phyloP scores from a whole-genome alignment of 2,329 filamentous ascomycete genomes.

The Xylariales sp. region DNA sequence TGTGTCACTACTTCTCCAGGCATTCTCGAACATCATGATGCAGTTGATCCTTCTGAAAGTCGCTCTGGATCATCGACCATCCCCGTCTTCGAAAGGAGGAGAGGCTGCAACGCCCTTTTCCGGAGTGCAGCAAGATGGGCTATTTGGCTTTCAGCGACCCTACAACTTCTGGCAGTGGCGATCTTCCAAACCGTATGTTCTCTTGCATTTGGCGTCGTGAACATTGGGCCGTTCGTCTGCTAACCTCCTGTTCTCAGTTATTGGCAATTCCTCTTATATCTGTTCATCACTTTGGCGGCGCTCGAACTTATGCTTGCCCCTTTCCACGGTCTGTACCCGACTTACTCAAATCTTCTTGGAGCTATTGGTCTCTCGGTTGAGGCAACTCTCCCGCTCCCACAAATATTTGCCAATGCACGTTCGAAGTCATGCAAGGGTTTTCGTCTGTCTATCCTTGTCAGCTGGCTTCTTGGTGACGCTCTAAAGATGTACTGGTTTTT shows the following conservation, averaged over 20 bases:
- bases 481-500: slow-evolving; percentile 92
- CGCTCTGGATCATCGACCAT: slow-evolving; percentile 63
- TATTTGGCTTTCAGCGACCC: slow-evolving; percentile 48
- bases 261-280: slow-evolving; percentile 72
- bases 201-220: neutral
- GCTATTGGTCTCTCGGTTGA: slow-evolving; percentile 75
- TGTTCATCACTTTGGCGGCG: slow-evolving; percentile 55
- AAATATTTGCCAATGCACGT: slow-evolving; percentile 68
- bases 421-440: slow-evolving; percentile 73
- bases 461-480: slow-evolving; percentile 74
- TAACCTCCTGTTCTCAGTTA: slow-evolving; percentile 45
- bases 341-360: slow-evolving; percentile 66
- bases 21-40: slow-evolving; percentile 61
- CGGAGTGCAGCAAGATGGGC: slow-evolving; percentile 38
- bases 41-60: slow-evolving; percentile 63
- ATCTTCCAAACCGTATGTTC: slow-evolving; percentile 58
- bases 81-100: slow-evolving; percentile 54
- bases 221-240: neutral
- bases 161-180: slow-evolving; percentile 84
- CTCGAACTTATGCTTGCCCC: slow-evolving; percentile 65
- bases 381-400: slow-evolving; percentile 75
- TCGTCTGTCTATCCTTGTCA: slow-evolving; percentile 67
- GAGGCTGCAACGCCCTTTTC: slow-evolving; percentile 61
- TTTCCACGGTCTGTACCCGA: slow-evolving; percentile 50
- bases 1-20: slow-evolving; percentile 57